These are phyloP conservation scores for Globisporangium cylindrosporum DNA, from an alignment of 352 stramenopile genomes.

Conservation along the genomic window DNA sequence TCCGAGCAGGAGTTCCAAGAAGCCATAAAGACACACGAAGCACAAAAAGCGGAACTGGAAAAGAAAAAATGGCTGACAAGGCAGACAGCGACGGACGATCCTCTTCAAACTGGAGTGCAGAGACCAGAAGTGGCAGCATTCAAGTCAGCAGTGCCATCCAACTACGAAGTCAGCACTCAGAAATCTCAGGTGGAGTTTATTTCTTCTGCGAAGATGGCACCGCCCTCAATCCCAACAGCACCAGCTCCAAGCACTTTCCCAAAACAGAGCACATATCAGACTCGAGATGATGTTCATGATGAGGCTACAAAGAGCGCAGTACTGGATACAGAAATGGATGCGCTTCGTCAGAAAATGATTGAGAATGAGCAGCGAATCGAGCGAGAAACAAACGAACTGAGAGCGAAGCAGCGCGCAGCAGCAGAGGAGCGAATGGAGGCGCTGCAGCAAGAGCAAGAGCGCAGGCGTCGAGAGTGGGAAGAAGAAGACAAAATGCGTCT, in stretches of 20 bases:
- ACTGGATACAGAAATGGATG: conserved; percentile 38
- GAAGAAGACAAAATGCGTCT: conserved; percentile 52
- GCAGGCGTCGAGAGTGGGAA: conserved; percentile 65
- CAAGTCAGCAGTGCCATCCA: neutral
- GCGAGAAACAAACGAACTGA: conserved; percentile 41
- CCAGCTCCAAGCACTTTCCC: neutral
- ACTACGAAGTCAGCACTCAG: neutral
- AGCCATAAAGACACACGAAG: conserved; percentile 33
- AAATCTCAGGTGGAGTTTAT: neutral
- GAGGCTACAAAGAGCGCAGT: neutral
- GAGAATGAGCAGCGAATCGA: conserved; percentile 41
- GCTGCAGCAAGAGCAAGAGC: conserved; percentile 62
- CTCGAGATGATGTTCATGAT: neutral
- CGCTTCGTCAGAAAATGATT: conserved; percentile 34
- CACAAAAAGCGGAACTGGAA: conserved; percentile 33
- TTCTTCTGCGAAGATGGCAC: neutral
- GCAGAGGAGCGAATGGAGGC: conserved; percentile 55
- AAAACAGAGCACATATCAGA: neutral
- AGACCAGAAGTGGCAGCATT: neutral
- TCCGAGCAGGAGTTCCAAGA: conserved; percentile 48
- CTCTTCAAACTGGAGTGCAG: neutral
- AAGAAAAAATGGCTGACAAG: conserved; percentile 28
- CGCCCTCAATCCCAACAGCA: neutral
- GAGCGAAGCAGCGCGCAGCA: conserved; percentile 40
- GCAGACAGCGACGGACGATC: conserved; percentile 20